phyloP scores from a whole-genome alignment of 331 rosid genomes.

The Phaseolus coccineus region DNA sequence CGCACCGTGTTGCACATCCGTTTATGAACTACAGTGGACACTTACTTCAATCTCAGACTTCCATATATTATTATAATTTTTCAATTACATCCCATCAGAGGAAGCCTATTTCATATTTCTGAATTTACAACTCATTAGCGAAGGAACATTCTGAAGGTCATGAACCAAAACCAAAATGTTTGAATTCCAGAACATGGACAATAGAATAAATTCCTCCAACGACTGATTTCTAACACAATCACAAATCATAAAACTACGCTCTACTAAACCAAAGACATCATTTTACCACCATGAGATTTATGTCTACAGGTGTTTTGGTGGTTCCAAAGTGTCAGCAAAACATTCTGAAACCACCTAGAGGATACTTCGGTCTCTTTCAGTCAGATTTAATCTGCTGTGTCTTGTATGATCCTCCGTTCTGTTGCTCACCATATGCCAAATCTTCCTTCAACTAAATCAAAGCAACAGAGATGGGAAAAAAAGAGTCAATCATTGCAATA shows the following conservation, averaged over 20 bases:
- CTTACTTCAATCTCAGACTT: conserved; percentile 11
- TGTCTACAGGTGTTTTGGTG: conserved; percentile 45
- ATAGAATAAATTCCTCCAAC: conserved; percentile 37
- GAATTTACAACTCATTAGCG: conserved; percentile 38
- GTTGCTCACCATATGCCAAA: conserved; percentile 47
- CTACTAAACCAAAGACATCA: conserved; percentile 50
- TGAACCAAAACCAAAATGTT: conserved; percentile 39
- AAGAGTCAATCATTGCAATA: conserved; percentile 26
- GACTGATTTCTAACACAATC: conserved; percentile 43
- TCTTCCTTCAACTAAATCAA: conserved; percentile 82
- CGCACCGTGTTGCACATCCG: not conserved
- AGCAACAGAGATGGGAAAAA: not conserved
- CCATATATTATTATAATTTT: conserved; percentile 24
- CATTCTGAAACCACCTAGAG: conserved; percentile 34
- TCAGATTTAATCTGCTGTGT: conserved; percentile 64
- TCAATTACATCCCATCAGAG: conserved; percentile 11
- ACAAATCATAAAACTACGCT: conserved; percentile 41
- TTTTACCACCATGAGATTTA: conserved; percentile 41
- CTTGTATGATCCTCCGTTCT: conserved; percentile 57
- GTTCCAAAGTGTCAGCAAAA: conserved; percentile 31
- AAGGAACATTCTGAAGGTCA: conserved; percentile 38
- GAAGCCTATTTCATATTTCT: conserved; percentile 36
- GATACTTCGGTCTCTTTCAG: conserved; percentile 41
- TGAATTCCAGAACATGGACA: conserved; percentile 46
- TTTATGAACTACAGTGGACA: conserved; percentile 13